phyloP scores from a whole-genome alignment of 352 stramenopile genomes.

The Pythium utonaiense region DNA sequence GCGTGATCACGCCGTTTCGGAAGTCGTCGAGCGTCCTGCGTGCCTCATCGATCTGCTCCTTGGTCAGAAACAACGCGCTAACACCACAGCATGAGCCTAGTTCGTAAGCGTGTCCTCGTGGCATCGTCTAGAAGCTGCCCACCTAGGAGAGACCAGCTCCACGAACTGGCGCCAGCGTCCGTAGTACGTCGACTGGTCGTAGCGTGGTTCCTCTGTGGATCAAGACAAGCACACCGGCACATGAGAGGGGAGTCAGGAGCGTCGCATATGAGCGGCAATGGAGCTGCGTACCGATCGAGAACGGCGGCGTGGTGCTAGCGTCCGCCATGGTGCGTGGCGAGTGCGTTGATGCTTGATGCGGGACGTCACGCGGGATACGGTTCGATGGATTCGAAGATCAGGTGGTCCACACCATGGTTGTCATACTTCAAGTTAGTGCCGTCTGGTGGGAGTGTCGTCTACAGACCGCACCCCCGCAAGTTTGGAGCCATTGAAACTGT shows the following conservation, averaged over 20 bases:
- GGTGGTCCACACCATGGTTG: slow-evolving; percentile 16
- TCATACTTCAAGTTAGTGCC: slow-evolving; percentile 14
- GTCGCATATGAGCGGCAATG: background rate
- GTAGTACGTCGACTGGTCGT: slow-evolving; percentile 85
- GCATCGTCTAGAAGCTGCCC: background rate
- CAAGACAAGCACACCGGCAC: background rate
- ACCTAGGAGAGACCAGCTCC: slow-evolving; percentile 78
- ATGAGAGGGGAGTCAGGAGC: background rate
- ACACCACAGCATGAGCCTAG: background rate
- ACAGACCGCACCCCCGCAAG: slow-evolving; percentile 1
- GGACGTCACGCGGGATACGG: background rate
- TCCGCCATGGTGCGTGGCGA: slow-evolving; percentile 9
- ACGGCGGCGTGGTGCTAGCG: slow-evolving; percentile 24
- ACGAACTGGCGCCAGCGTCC: slow-evolving; percentile 83
- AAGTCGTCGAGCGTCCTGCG: slow-evolving; percentile 52
- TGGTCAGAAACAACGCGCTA: slow-evolving; percentile 68
- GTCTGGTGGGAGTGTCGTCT: background rate
- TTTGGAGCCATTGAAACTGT: slow-evolving; percentile 6
- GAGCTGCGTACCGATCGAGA: slow-evolving; percentile 31
- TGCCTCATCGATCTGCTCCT: slow-evolving; percentile 58
- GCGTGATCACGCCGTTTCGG: slow-evolving; percentile 44
- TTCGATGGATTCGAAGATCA: slow-evolving; percentile 8
- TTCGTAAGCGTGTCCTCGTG: background rate
- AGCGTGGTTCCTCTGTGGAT: slow-evolving; percentile 57
- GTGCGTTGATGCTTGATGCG: background rate